phyloP scores from a whole-genome alignment of 345 rosid genomes.

The Nasturtium officinale region DNA sequence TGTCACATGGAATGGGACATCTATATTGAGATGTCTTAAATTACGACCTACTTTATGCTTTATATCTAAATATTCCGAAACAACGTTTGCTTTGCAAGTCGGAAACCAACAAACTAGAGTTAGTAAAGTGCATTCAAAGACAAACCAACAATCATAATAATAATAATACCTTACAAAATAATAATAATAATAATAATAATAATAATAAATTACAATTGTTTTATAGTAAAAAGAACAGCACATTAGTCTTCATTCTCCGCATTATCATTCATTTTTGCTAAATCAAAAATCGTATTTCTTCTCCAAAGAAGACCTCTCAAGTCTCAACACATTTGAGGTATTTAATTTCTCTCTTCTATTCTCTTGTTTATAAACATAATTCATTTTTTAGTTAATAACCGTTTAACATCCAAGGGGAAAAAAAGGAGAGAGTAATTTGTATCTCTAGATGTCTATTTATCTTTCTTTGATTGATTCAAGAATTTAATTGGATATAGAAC shows the following conservation, averaged over 20 bases:
- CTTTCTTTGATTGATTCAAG: not conserved
- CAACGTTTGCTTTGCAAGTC: slow-evolving; percentile 40
- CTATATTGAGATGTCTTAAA: slow-evolving; percentile 8
- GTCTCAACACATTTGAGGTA: slow-evolving; percentile 31
- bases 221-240: not conserved
- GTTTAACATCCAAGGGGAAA: not conserved
- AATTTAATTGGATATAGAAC: not conserved
- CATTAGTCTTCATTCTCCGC: slow-evolving; percentile 16
- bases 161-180: not conserved
- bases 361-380: not conserved
- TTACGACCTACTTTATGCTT: slow-evolving; percentile 29
- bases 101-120: slow-evolving; percentile 41
- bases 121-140: slow-evolving; percentile 13
- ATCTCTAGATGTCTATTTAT: slow-evolving; percentile 1
- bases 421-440: not conserved
- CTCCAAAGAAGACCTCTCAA: slow-evolving; percentile 16
- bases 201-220: not conserved
- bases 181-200: too few species aligned
- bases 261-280: slow-evolving; percentile 29
- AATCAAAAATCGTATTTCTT: slow-evolving; percentile 21
- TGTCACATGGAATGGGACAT: slow-evolving; percentile 23
- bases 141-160: not conserved
- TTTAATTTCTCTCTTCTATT: not conserved
- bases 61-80: slow-evolving; percentile 24
- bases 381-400: not conserved